These are phyloP conservation scores for Pleoardoris graminearum DNA, from an alignment of 2,329 filamentous ascomycete genomes.

Conservation along the genomic window DNA sequence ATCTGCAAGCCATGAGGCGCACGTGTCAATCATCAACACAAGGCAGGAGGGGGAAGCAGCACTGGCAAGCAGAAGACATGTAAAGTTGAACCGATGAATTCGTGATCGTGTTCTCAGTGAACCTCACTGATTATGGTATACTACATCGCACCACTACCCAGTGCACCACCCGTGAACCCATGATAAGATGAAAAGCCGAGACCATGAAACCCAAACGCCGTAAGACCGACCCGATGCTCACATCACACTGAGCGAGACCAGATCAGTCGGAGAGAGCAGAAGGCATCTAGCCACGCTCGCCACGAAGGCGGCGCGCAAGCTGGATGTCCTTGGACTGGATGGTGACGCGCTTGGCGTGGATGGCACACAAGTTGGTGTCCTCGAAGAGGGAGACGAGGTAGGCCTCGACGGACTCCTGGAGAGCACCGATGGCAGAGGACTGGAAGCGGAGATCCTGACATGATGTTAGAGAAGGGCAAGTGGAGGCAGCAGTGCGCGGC, in stretches of 20 bases:
- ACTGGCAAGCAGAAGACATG: background rate
- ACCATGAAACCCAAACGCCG: slow-evolving; percentile 45
- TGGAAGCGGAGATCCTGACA: slow-evolving; percentile 82
- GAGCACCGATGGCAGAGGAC: slow-evolving; percentile 87
- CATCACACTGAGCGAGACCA: slow-evolving; percentile 28
- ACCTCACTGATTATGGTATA: slow-evolving; percentile 45
- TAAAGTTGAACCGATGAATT: slow-evolving; percentile 36
- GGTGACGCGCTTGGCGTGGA: slow-evolving; percentile 94
- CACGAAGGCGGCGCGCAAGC: slow-evolving; percentile 67
- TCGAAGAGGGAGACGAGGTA: slow-evolving; percentile 97
- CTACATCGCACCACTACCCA: slow-evolving; percentile 43
- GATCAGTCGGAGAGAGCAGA: slow-evolving; percentile 24
- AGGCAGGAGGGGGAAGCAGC: background rate
- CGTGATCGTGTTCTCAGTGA: slow-evolving; percentile 38
- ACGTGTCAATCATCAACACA: background rate
- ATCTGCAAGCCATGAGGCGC: too few species aligned
- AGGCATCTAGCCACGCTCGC: slow-evolving; percentile 55
- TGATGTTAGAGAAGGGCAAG: background rate
- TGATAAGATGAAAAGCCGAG: slow-evolving; percentile 39
- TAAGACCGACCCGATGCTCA: slow-evolving; percentile 33
- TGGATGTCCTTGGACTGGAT: slow-evolving; percentile 98
- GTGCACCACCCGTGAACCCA: slow-evolving; percentile 43
- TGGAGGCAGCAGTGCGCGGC: background rate
- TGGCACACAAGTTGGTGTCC: slow-evolving; percentile 92
- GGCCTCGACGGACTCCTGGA: slow-evolving; percentile 95